Conservation (phyloP, 306 rosid species). For the Vigna nakashimae region DNA sequence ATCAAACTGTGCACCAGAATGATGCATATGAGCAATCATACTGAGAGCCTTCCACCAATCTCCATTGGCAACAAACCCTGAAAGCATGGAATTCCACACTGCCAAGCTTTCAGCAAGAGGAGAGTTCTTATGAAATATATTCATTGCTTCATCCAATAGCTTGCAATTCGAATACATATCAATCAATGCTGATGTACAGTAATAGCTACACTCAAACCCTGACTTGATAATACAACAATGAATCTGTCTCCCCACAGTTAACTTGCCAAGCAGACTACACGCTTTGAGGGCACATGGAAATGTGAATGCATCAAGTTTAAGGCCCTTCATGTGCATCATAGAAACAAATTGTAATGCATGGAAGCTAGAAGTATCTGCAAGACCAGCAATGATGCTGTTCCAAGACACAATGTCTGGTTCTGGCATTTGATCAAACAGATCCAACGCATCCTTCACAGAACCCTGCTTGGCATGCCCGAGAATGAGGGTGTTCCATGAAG, state of each 20-base stretch:
- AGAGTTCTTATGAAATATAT: constrained; percentile 55
- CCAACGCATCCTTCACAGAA: constrained; percentile 66
- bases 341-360: constrained; percentile 60
- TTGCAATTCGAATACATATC: constrained; percentile 84
- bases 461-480: constrained; percentile 67
- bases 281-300: constrained; percentile 77
- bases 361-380: constrained; percentile 53
- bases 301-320: constrained; percentile 74
- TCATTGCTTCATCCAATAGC: constrained; percentile 57
- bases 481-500: constrained; percentile 73
- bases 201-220: constrained; percentile 68
- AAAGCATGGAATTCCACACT: constrained; percentile 84
- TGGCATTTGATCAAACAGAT: constrained; percentile 65
- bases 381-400: constrained; percentile 86
- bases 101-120: constrained; percentile 59
- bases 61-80: constrained; percentile 68
- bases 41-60: constrained; percentile 57
- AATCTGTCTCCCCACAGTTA: constrained; percentile 64
- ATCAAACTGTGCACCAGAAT: constrained; percentile 61
- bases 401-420: constrained; percentile 72
- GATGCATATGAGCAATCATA: constrained; percentile 59
- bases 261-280: constrained; percentile 52
- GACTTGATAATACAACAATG: constrained; percentile 67
- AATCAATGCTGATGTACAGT: constrained; percentile 73
- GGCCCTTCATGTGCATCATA: constrained; percentile 65